Evolutionary conservation across 257 asterid species (phyloP), one percentile per base, ranked within the genome.

Genomic region (Oldenlandia corymbosa): DNA sequence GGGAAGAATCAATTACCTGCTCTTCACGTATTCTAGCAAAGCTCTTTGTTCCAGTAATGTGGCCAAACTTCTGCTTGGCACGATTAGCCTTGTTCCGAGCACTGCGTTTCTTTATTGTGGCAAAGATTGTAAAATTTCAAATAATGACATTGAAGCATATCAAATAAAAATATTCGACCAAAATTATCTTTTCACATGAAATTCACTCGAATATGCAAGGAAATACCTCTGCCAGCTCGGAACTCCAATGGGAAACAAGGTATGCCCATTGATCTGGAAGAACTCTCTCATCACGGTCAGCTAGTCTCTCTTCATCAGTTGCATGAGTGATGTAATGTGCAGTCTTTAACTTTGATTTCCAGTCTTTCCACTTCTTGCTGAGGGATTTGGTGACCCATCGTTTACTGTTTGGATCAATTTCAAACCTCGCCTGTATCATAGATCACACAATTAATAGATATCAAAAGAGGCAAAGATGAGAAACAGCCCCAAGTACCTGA

Each of bases 1-100:
- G 24, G 46, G 21, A 34, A 64, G 50, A 20, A 36, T 37, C 47
- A 5, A 20, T 54, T 67, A 71, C 78, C 83, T 71, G 73, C 72
- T 78, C 83, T 62, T 78, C 83, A 61, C 76, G 80, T 28, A 78
- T n/a, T 47, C 73, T 69, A 49, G 80, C 83, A 71, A 67, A 75
- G 66, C 80, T 78, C 78, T 78, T 78, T 5, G 71, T 51, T 54
- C 80, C 83, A 26, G 78, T 28, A 32, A 60, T 66, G 18, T 78
- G 83, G 59, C 59, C 48, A 68, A 39, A 74, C 63, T 65, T 75
- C 65, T 48, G 63, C 67, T 34, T 51, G 37, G 70, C 68, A 54
- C 79, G 79, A 43, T 62, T 74, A 21, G 75, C 78, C 69, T 24
- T 78, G 62, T 74, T 78, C 57, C 31, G 68, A 39, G 79, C 79